These are phyloP conservation scores for Allantophomopsis lycopodina DNA, from an alignment of 2,329 filamentous ascomycete species.

Conservation along the genomic window DNA sequence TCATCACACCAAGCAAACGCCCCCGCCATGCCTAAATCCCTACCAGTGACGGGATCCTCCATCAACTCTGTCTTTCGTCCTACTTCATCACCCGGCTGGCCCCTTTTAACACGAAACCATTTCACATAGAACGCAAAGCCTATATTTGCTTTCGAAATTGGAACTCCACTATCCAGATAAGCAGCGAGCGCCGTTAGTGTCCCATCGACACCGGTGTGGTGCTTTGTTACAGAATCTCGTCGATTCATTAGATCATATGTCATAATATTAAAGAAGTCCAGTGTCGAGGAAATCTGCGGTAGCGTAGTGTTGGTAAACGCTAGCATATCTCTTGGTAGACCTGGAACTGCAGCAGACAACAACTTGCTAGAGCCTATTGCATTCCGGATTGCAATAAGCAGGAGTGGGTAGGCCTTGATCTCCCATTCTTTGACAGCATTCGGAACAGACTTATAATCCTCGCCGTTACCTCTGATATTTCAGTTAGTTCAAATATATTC, in stretches of 20 bases:
- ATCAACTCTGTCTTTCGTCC: conserved; percentile 40
- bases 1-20: conserved; percentile 46
- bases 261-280: conserved; percentile 61
- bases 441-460: conserved; percentile 51
- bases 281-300: conserved; percentile 38
- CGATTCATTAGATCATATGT: conserved; percentile 60
- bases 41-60: conserved; percentile 43
- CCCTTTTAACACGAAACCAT: conserved; percentile 40
- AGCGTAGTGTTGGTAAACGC: conserved; percentile 46
- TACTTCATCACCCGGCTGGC: conserved; percentile 22
- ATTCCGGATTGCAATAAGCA: conserved; percentile 42
- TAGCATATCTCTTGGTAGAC: conserved; percentile 49
- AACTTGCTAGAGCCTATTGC: conserved; percentile 42
- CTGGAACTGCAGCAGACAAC: conserved; percentile 57
- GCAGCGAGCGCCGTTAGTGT: conserved; percentile 40
- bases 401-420: conserved; percentile 46
- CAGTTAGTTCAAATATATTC: not conserved
- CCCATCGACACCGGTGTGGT: conserved; percentile 48
- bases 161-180: conserved; percentile 42
- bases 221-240: conserved; percentile 46
- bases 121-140: conserved; percentile 57
- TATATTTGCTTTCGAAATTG: conserved; percentile 39
- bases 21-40: conserved; percentile 41
- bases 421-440: conserved; percentile 48
- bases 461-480: conserved; percentile 41